These are phyloP conservation scores for Cladorrhinum sp. DNA, from an alignment of 2,329 filamentous ascomycete species.

Conservation along the genomic window DNA sequence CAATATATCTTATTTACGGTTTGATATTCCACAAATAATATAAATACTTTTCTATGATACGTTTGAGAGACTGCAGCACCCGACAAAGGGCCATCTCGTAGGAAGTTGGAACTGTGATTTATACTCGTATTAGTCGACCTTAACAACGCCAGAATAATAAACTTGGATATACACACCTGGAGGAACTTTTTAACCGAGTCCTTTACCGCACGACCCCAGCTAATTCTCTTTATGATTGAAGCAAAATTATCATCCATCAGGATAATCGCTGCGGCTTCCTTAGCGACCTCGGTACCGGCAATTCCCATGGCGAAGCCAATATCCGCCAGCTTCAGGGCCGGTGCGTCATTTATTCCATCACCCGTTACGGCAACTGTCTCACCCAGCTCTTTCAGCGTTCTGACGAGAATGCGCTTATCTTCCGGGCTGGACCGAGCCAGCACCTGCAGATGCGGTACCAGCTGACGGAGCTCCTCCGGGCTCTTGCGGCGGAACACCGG, in stretches of 20 bases:
- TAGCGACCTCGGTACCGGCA: conserved; percentile 59
- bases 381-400: conserved; percentile 38
- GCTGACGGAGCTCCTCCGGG: conserved; percentile 49
- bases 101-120: no score
- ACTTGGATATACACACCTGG: no score
- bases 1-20: no score
- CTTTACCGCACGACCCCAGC: conserved; percentile 62
- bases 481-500: conserved; percentile 49
- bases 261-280: conserved; percentile 61
- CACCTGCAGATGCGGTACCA: conserved; percentile 50
- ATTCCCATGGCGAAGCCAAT: conserved; percentile 63
- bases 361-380: conserved; percentile 53
- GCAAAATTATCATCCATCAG: conserved; percentile 60
- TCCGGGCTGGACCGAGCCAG: conserved; percentile 48
- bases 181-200: conserved; percentile 63
- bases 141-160: no score
- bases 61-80: no score
- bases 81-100: no score
- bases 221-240: conserved; percentile 58
- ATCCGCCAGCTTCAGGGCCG: conserved; percentile 58
- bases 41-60: no score
- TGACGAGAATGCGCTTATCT: conserved; percentile 50
- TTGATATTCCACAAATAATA: no score
- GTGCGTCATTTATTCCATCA: conserved; percentile 61
- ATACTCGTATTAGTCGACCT: no score